These are phyloP conservation scores for Nissolia schottii DNA, from an alignment of 306 rosid genomes.

Conservation along the genomic window DNA sequence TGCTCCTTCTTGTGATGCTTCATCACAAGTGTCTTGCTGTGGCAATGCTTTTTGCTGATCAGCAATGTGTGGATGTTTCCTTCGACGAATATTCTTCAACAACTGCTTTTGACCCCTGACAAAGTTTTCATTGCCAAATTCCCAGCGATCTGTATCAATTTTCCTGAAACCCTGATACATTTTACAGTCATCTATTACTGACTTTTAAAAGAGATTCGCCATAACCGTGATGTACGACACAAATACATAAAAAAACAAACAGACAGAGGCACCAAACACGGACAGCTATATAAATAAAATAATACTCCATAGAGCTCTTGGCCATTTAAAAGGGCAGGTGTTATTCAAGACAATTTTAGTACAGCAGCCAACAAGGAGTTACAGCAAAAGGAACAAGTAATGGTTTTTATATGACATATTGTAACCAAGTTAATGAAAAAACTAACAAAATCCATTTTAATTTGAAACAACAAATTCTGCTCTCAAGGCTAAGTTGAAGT, in stretches of 20 bases:
- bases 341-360: neutral
- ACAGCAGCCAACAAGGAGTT: neutral
- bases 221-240: neutral
- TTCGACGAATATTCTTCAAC: slow-evolving; percentile 66
- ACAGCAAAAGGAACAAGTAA: neutral
- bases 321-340: neutral
- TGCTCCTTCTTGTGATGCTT: slow-evolving; percentile 27
- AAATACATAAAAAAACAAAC: neutral
- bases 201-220: neutral
- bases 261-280: neutral
- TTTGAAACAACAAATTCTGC: neutral
- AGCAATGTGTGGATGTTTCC: slow-evolving; percentile 53
- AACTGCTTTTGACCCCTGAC: slow-evolving; percentile 68
- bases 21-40: slow-evolving; percentile 40
- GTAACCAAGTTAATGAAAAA: neutral
- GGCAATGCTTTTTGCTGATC: slow-evolving; percentile 49
- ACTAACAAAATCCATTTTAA: neutral
- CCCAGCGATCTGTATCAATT: slow-evolving; percentile 79
- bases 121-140: slow-evolving; percentile 77
- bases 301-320: neutral
- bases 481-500: neutral
- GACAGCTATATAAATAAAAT: neutral
- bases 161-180: slow-evolving; percentile 88
- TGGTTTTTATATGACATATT: neutral
- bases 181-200: slow-evolving; percentile 11